Conservation (phyloP, 441 rosid species). For the Bocquillonia castaneifolia region DNA sequence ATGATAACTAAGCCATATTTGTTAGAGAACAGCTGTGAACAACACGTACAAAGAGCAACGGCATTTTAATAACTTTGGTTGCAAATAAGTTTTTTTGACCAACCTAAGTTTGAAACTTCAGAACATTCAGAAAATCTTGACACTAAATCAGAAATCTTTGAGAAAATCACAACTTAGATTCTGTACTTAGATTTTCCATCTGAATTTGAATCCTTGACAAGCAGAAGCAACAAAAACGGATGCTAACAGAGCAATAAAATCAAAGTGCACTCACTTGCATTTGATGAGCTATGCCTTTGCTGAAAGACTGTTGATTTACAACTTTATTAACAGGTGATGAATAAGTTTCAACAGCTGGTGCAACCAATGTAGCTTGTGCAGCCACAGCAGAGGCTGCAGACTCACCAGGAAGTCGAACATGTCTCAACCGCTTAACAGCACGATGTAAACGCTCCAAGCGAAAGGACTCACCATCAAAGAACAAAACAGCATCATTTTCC, state of each 20-base stretch:
- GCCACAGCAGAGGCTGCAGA: conserved; percentile 35
- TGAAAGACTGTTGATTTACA: conserved; percentile 36
- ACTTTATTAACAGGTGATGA: conserved; percentile 39
- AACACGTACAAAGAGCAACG: neutral
- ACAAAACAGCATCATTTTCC: conserved; percentile 67
- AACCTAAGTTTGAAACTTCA: neutral
- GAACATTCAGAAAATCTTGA: neutral
- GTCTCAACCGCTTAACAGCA: conserved; percentile 59
- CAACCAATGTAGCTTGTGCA: conserved; percentile 29
- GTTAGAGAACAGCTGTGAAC: neutral
- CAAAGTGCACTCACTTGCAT: conserved; percentile 30
- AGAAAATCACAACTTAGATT: conserved; percentile 13
- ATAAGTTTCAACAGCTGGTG: conserved; percentile 35
- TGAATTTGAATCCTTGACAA: neutral
- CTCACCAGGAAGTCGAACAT: conserved; percentile 60
- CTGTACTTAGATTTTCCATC: conserved; percentile 20
- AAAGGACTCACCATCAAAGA: conserved; percentile 66
- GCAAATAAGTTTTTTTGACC: neutral
- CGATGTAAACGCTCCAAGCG: conserved; percentile 69
- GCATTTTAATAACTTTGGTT: neutral
- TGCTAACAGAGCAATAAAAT: conserved; percentile 3
- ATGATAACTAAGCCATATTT: neutral
- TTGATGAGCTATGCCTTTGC: conserved; percentile 24
- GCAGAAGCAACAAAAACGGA: neutral
- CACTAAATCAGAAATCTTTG: neutral